Evolutionary conservation across 352 stramenopile species (phyloP).

Genomic region (Globisporangium orthogonon): DNA sequence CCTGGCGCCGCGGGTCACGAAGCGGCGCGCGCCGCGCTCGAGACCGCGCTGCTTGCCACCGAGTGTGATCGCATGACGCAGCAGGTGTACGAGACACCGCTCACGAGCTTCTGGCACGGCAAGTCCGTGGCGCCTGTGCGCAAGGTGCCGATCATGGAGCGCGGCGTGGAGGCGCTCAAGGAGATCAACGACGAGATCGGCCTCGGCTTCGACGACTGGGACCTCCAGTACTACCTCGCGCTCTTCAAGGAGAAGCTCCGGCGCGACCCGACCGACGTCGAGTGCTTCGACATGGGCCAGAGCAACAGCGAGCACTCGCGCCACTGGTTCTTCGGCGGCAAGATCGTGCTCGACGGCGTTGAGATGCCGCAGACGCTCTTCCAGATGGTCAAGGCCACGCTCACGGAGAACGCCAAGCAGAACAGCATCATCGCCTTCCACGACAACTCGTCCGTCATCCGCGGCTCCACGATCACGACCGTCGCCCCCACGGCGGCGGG

Average conservation of each 20-base stretch:
- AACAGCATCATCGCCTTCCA: conserved; percentile 99
- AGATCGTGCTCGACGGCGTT: conserved; percentile 97
- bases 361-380: conserved; percentile 97
- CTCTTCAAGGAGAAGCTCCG: conserved; percentile 97
- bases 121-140: conserved; percentile 80
- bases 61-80: conserved; percentile 98
- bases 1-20: conserved; percentile 16
- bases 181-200: conserved; percentile 93
- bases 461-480: conserved; percentile 87
- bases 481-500: conserved; percentile 65
- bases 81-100: conserved; percentile 87
- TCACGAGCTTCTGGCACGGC: conserved; percentile 89
- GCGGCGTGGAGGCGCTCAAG: conserved; percentile 92
- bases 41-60: conserved; percentile 53
- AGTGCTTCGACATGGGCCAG: conserved; percentile 99
- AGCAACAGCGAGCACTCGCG: conserved; percentile 99
- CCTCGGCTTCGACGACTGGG: conserved; percentile 98
- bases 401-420: conserved; percentile 85
- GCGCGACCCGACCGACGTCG: conserved; percentile 97
- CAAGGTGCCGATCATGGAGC: conserved; percentile 92
- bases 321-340: conserved; percentile 99
- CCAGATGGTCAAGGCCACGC: conserved; percentile 98
- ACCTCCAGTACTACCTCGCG: conserved; percentile 98
- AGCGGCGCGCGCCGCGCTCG: conserved; percentile 30
- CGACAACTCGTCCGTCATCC: conserved; percentile 98